phyloP scores from a whole-genome alignment of 441 rosid genomes.

The Eruca vesicaria region DNA sequence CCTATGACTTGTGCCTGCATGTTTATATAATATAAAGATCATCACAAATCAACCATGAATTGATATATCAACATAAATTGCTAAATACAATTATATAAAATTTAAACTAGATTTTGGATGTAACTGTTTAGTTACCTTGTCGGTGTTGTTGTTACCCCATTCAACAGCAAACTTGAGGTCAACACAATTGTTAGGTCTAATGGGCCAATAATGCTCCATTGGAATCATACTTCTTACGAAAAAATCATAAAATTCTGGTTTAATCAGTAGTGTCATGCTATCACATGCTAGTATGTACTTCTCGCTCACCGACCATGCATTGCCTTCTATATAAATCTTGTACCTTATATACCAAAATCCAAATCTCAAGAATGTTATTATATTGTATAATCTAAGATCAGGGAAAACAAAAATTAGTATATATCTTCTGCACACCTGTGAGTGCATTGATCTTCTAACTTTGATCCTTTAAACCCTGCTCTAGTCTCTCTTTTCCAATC shows the following conservation, averaged over 20 bases:
- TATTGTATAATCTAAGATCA: background rate
- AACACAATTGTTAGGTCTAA: slow-evolving; percentile 41
- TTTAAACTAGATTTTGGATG: background rate
- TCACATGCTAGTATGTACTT: slow-evolving; percentile 77
- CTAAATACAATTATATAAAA: background rate
- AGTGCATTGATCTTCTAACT: slow-evolving; percentile 55
- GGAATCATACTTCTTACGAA: slow-evolving; percentile 62
- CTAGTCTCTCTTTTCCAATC: slow-evolving; percentile 44
- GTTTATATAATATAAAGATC: background rate
- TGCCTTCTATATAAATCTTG: slow-evolving; percentile 64
- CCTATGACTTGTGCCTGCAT: slow-evolving; percentile 66
- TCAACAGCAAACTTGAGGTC: slow-evolving; percentile 67
- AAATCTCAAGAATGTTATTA: background rate
- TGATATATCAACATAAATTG: background rate
- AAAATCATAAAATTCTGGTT: slow-evolving; percentile 56
- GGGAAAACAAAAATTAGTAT: background rate
- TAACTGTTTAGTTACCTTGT: slow-evolving; percentile 31
- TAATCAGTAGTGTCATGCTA: slow-evolving; percentile 48
- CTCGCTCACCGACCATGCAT: slow-evolving; percentile 66
- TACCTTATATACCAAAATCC: background rate
- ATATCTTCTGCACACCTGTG: slow-evolving; percentile 40
- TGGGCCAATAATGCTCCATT: slow-evolving; percentile 71
- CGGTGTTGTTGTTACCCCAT: slow-evolving; percentile 61
- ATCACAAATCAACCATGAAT: background rate
- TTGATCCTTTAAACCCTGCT: slow-evolving; percentile 45